phyloP scores from a whole-genome alignment of 495 filamentous ascomycete genomes.

The Glarea lozoyensis region DNA sequence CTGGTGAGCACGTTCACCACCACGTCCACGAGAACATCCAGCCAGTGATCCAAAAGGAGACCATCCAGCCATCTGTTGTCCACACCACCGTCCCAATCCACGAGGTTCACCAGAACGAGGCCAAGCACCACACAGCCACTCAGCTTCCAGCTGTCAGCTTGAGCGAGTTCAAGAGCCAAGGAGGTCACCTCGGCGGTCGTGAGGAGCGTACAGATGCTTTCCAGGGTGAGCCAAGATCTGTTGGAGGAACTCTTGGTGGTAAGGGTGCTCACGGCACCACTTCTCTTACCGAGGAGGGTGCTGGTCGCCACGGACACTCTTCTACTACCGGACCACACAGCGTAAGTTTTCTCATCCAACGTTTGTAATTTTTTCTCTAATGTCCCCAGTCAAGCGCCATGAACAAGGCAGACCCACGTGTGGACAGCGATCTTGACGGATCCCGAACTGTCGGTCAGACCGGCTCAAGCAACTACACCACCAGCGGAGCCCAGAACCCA shows the following conservation, averaged over 20 bases:
- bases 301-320: not conserved
- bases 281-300: conserved; percentile 15
- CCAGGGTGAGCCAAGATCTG: conserved; percentile 43
- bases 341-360: too few relatives aligned
- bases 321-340: conserved; percentile 2
- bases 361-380: too few relatives aligned
- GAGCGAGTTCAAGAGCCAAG: conserved; percentile 48
- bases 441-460: too few relatives aligned
- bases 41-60: conserved; percentile 57
- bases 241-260: conserved; percentile 22
- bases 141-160: conserved; percentile 51
- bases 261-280: conserved; percentile 12
- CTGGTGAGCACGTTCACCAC: conserved; percentile 57
- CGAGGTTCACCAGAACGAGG: conserved; percentile 52
- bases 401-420: too few relatives aligned
- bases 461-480: too few relatives aligned
- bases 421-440: too few relatives aligned
- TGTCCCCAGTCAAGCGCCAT: too few relatives aligned
- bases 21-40: conserved; percentile 56
- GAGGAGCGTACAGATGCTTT: conserved; percentile 47
- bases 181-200: conserved; percentile 44
- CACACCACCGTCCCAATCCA: conserved; percentile 62
- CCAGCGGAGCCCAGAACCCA: too few relatives aligned
- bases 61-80: conserved; percentile 53
- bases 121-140: conserved; percentile 49